A percentile compares a stretch with the other conserved stretches of the same genome.
Conservation (phyloP, 164 flowering plant genomes). For the grape (Vitis vinifera) region ASM3070453v1 NC_081816.1:19052001-19052500, state of each 20-base stretch:
- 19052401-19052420: constrained; percentile 98
- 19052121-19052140: background rate
- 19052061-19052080: too few relatives aligned
- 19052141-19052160: background rate
- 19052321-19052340: too few relatives aligned
- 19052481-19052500: constrained; percentile 38
- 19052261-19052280: too few relatives aligned
- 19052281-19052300: too few relatives aligned
- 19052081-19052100: too few relatives aligned
- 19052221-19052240: too few relatives aligned
- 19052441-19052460: constrained; percentile 86
- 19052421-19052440: constrained; percentile 95
- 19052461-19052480: constrained; percentile 60
- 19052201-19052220: background rate
- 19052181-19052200: background rate
- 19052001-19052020: too few relatives aligned
- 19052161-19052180: background rate
- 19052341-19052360: background rate
- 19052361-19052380: constrained; percentile 17
- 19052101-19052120: too few relatives aligned
- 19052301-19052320: too few relatives aligned
- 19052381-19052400: constrained; percentile 90
- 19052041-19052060: too few relatives aligned
- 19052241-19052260: too few relatives aligned
- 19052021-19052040: too few relatives aligned